phyloP scores from a whole-genome alignment of 768 basidiomycete genomes.

The Agaricus blazei region DNA sequence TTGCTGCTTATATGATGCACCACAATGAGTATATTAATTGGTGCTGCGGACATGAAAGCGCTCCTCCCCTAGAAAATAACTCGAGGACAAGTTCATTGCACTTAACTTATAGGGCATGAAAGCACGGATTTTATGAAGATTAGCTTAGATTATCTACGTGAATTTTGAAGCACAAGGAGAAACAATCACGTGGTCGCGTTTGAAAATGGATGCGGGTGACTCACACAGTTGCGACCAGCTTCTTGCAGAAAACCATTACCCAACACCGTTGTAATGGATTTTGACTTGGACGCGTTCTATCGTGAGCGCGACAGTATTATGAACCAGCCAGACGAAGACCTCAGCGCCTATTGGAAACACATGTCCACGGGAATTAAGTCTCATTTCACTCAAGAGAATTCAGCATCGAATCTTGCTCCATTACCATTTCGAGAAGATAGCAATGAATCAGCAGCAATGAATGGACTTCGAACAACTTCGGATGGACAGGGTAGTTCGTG shows the following conservation, averaged over 20 bases:
- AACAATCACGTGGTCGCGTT: slow-evolving; percentile 11
- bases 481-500: not conserved
- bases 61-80: not conserved
- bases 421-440: slow-evolving; percentile 1
- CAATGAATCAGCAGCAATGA: not conserved
- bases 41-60: slow-evolving; percentile 2
- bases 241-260: not conserved
- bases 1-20: too few species aligned
- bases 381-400: slow-evolving; percentile 1
- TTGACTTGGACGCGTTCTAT: slow-evolving; percentile 44
- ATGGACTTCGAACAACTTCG: not conserved
- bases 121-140: too few species aligned
- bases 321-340: slow-evolving; percentile 48
- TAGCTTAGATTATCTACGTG: too few species aligned
- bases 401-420: not conserved
- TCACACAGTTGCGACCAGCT: not conserved
- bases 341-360: slow-evolving; percentile 40
- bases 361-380: slow-evolving; percentile 13
- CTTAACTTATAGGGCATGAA: not conserved
- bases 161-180: not conserved
- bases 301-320: slow-evolving; percentile 50
- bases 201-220: slow-evolving; percentile 5
- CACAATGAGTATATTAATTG: not conserved
- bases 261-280: slow-evolving; percentile 14
- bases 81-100: not conserved